Conservation (phyloP, 1,139 yeast genomes). For the Pneumocystis murina region DNA sequence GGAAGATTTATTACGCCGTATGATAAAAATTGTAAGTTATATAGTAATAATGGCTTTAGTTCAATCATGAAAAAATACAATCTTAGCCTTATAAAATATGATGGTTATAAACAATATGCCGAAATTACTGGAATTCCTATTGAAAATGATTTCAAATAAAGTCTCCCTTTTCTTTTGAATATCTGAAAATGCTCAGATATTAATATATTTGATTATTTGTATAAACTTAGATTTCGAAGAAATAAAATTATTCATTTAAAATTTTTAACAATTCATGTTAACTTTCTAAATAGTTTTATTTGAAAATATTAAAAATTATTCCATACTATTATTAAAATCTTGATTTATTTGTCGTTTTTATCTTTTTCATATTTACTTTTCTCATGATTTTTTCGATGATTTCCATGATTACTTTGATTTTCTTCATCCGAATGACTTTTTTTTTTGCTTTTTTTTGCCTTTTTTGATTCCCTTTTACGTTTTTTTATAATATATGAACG, state of each 20-base stretch:
- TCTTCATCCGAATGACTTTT: not conserved
- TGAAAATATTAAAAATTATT: no score
- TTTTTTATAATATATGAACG: slow-evolving; percentile 10
- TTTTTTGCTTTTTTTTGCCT: not conserved
- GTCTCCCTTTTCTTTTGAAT: not conserved
- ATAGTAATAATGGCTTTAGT: not conserved
- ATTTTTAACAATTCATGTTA: no score
- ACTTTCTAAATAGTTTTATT: no score
- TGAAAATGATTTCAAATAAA: not conserved
- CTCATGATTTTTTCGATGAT: not conserved
- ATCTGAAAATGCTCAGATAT: not conserved
- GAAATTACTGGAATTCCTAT: slow-evolving; percentile 1
- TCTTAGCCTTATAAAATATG: slow-evolving; percentile 44
- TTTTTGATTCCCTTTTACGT: slow-evolving; percentile 5
- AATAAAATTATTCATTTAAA: no score
- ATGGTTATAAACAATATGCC: slow-evolving; percentile 37
- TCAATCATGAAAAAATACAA: slow-evolving; percentile 58
- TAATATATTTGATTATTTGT: no score
- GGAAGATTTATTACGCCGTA: slow-evolving; percentile 60
- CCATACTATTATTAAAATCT: no score
- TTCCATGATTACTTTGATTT: not conserved
- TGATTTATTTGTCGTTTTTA: no score
- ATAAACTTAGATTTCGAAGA: no score
- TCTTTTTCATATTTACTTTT: not conserved
- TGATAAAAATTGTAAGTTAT: not conserved